phyloP scores from a whole-genome alignment of 805 yeast species.

The Ascoidea asiatica region DNA sequence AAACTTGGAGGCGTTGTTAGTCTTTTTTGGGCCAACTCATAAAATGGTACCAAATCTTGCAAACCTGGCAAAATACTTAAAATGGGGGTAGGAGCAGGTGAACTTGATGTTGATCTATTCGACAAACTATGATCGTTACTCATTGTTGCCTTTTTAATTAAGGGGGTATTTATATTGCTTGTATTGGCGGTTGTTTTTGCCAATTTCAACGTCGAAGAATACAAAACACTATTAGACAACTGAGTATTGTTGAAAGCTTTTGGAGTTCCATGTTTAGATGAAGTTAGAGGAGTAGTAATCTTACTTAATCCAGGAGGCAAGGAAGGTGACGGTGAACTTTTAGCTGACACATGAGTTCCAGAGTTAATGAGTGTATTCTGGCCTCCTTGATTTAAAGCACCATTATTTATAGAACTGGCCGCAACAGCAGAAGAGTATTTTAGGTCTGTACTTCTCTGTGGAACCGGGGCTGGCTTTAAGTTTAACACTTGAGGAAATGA shows the following conservation, averaged over 20 bases:
- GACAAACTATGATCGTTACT: too few relatives aligned
- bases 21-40: slow-evolving; percentile 23
- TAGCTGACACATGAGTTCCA: slow-evolving; percentile 10
- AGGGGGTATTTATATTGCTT: slow-evolving; percentile 11
- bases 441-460: slow-evolving; percentile 36
- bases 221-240: too few relatives aligned
- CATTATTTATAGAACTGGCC: too few relatives aligned
- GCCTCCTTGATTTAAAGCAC: slow-evolving; percentile 9
- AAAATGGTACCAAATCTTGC: slow-evolving; percentile 16
- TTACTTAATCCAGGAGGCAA: slow-evolving; percentile 11
- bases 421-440: slow-evolving; percentile 38
- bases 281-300: slow-evolving; percentile 5
- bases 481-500: slow-evolving; percentile 9
- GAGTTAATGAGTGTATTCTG: slow-evolving; percentile 9
- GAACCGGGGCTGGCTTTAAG: slow-evolving; percentile 41
- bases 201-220: too few relatives aligned
- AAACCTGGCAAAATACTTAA: slow-evolving; percentile 10
- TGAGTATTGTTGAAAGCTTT: too few relatives aligned
- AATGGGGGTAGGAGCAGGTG: slow-evolving; percentile 2
- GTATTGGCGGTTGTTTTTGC: too few relatives aligned
- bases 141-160: slow-evolving; percentile 12
- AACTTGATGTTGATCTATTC: slow-evolving; percentile 9
- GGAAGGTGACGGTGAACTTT: slow-evolving; percentile 7
- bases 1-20: slow-evolving; percentile 39
- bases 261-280: slow-evolving; percentile 7